Evolutionary conservation across 306 rosid genomes (phyloP).

Genomic region (Inga laurina): DNA sequence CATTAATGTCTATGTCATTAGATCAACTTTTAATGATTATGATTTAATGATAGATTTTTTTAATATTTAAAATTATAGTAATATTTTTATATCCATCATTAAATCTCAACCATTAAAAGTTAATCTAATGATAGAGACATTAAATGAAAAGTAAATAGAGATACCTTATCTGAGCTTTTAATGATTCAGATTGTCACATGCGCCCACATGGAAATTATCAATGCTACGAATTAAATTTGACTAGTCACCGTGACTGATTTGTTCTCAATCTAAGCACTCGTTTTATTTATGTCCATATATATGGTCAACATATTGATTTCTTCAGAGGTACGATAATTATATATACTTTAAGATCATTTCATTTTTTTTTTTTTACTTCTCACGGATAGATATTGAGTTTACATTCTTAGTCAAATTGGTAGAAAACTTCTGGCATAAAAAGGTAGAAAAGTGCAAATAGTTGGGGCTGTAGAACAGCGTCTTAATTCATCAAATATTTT

Average conservation of each 20-base stretch:
- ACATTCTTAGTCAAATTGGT: not conserved
- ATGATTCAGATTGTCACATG: too few species aligned
- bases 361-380: not conserved
- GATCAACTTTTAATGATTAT: too few species aligned
- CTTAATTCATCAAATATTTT: not conserved
- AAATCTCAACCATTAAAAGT: too few species aligned
- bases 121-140: too few species aligned
- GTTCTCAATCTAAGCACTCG: not conserved
- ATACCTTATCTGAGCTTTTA: too few species aligned
- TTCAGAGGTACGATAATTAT: not conserved
- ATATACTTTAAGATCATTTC: not conserved
- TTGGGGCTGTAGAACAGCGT: not conserved
- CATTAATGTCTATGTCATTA: too few species aligned
- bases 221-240: not conserved
- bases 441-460: not conserved
- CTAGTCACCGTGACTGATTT: not conserved
- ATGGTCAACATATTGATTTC: not conserved
- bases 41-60: too few species aligned
- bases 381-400: not conserved
- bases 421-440: not conserved
- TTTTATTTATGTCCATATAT: not conserved
- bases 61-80: too few species aligned
- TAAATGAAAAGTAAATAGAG: too few species aligned
- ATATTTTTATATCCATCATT: too few species aligned
- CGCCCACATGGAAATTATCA: not conserved